Evolutionary conservation across 2,329 filamentous ascomycete genomes (phyloP), one percentile per base, ranked within the genome.

Genomic region (Diaporthe citri): DNA sequence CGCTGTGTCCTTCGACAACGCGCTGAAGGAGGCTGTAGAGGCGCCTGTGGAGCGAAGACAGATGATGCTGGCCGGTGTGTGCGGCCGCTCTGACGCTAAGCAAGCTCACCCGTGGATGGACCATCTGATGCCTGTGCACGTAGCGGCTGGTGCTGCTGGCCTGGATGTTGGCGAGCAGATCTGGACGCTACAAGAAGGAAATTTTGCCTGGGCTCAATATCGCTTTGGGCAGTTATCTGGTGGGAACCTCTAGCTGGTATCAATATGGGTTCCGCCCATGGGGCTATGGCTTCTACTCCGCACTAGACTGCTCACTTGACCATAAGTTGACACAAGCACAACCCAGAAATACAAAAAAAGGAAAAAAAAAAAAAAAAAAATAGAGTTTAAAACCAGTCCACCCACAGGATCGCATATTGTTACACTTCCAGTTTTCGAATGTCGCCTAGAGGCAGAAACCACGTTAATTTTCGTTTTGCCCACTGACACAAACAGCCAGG

Each of bases 21-120:
- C 92, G 2, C 84, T 96, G 57, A 91, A 92, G 78, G 89, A 93
- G 28, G 92, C 91, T 0, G 91, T 92, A 39, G 88, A 88, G 80
- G 79, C 77, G 10, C 81, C n/a, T 72, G 83, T 84, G 4, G 75
- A 74, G 4, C 80, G 83, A 76, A 80, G 87, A 22, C 82, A 86
- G 77, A 82, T 82, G 7, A 81, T 77, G 41, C 85, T 89, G 84
- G 81, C 82, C 0, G 82, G 82, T 28, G 77, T 85, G 2, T 81
- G 83, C 25, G 83, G 80, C 75, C 80, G 87, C 43, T 84, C 85
- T 0, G 87, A 89, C 72, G 87, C 87, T 8, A 84, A 80, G 62
- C 84, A 87, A 77, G 86, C 87, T 0, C 87, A 88, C 59, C 87
- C 87, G 59, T 84, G 82, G 62, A 87, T 88, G 82, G 87, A 89